Evolutionary conservation across 306 rosid genomes (phyloP), one percentile per base, ranked within the genome.

Genomic region (Parietaria judaica): DNA sequence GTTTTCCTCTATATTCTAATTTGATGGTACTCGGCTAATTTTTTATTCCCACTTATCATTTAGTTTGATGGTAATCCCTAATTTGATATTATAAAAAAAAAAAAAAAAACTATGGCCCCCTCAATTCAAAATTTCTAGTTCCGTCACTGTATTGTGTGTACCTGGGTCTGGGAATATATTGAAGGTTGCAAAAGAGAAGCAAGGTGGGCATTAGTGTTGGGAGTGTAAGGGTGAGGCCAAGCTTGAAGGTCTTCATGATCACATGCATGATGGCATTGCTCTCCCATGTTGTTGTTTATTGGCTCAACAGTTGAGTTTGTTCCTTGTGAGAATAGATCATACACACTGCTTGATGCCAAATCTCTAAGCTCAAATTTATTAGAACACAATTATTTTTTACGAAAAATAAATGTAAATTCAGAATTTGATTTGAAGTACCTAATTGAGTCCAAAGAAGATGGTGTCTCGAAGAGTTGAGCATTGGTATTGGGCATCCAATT

Each of bases 321-420:
- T 14, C 88, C 95, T 72, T 84, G 95, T 1, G 86, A 70, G 76
- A 79, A 84, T 14, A 91, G 83, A 66, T 80, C 84, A 8, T 79
- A 87, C 4, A 79, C 58, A 0, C 79, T 55, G 1, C 79, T 55
- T 0, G 91, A 78, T 8, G 82, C 65, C 64, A 81, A 79, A 41
- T 81, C 83, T 80, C 95, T 83, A 35, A 5, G 13, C 12, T 41
- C 6, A 41, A 41, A 41, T 8, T 5, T 23, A 23, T 23, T 23
- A 23, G 31, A 23, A 23, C 31, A 23, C 31, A 23, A 23, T 23
- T 23, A 0, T 23, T 23, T 23, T 23, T 23, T 23, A 23, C 1
- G 1, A 23, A 23, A 23, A 23, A 23, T 23, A 23, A 23, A 0
- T 23, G 2, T 2, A 23, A 23, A 23, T 23, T 23, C 31, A 23